Evolutionary conservation across 2,329 filamentous ascomycete genomes (phyloP), one percentile per base, ranked within the genome.

Genomic region (Alternaria hordeiaustralica): DNA sequence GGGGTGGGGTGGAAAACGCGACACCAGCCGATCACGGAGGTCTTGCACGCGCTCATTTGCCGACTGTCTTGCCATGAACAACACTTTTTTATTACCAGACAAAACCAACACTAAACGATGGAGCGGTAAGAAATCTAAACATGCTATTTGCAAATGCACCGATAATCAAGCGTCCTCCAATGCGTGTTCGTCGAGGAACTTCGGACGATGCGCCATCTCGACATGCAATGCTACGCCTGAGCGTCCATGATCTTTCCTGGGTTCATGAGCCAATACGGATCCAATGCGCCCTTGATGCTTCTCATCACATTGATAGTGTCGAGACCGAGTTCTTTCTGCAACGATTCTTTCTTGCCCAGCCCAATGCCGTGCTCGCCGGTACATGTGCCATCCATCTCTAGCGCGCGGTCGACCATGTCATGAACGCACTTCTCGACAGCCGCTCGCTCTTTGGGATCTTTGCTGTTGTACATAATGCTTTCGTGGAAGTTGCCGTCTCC

Each of bases 401-500:
- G 80, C 3, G 94, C 94, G n/a, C 93, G 88, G 70, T 91, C 87
- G 20, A 97, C 93, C 94, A 97, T 97, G 71, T 93, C 90, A 76
- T 94, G 89, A 50, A 97, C 93, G 67, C 92, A 93, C 58, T 85
- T 86, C 77, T 96, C 92, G 2, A 96, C 93, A 69, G 91, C 92
- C 45, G 86, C 89, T 60, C 87, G 87, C 80, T 97, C 92, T 25
- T 85, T 88, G 4, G 87, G 85, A 59, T 94, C 85, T 23, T 84
- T 86, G 25, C 87, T 87, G 80, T 96, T 88, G 78, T 97, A 97
- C 82, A 97, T 90, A 80, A 97, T 96, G 76, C 91, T 92, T 77
- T 94, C 90, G 78, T 97, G 94, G 82, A 97, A 97, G 80, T 97
- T 97, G 41, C 94, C 94, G 75, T 97, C 94, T 12, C 94, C 94